These are phyloP conservation scores for Lipomyces sp. DNA, from an alignment of 805 yeast species.

Conservation along the genomic window DNA sequence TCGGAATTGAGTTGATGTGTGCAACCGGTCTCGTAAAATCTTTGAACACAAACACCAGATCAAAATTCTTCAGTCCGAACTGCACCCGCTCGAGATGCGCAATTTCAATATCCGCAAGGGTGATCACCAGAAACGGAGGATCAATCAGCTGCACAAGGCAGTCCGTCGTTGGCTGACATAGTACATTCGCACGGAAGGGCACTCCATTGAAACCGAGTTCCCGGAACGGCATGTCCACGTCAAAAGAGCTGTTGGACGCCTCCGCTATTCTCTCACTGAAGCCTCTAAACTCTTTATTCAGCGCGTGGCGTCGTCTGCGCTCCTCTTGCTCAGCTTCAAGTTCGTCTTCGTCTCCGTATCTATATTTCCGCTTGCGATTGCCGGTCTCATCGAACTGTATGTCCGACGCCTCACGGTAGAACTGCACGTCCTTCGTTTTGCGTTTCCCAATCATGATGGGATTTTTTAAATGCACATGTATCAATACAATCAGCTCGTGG, in stretches of 20 bases:
- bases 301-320: conserved; percentile 81
- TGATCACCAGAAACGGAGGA: conserved; percentile 90
- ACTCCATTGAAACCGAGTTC: conserved; percentile 98
- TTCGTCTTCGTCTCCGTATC: conserved; percentile 98
- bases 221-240: conserved; percentile 90
- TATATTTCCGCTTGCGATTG: conserved; percentile 74
- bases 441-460: conserved; percentile 95
- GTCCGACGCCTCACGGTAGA: conserved; percentile 94
- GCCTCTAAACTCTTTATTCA: conserved; percentile 85
- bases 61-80: conserved; percentile 94
- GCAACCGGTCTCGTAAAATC: conserved; percentile 85
- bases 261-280: conserved; percentile 91
- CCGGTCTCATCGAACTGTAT: conserved; percentile 97
- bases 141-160: conserved; percentile 91
- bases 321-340: conserved; percentile 98
- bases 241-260: conserved; percentile 76
- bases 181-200: conserved; percentile 89
- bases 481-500: conserved; percentile 86
- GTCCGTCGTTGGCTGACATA: conserved; percentile 95
- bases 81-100: conserved; percentile 96
- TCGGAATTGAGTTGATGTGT: conserved; percentile 91
- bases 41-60: conserved; percentile 92
- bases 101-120: conserved; percentile 86
- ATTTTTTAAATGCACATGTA: conserved; percentile 86
- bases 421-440: conserved; percentile 92